Base-by-base conservation (phyloP, 345 rosid species). In the Moricandia arvensis region DNA sequence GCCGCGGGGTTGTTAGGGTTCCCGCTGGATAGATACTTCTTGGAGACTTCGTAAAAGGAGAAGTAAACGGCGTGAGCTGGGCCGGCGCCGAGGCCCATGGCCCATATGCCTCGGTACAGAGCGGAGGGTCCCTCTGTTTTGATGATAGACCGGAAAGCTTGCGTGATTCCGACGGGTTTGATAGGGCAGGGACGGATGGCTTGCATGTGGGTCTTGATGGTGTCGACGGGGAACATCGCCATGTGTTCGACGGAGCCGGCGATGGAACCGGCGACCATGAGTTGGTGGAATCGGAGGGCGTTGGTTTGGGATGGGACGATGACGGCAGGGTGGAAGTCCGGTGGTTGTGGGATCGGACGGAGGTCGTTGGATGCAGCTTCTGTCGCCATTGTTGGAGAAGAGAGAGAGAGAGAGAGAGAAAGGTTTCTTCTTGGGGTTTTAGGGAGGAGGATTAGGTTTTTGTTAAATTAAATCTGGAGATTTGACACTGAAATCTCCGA, bases 31-130 rank as follows among this genome's bases (percentile, higher is more conserved):
- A 96, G 80, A 59, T 43, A 82, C 81, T 85, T 85, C 86, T 96
- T 96, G 4, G 89, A 91, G 7, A 69, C 69, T 80, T 96, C 99
- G 43, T 96, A 96, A 1, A 96, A 82, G 1, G 98, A 93, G 83
- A 96, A 96, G 37, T 96, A 93, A 9, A 93, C 96, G 17, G 99
- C 99, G 69, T 96, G 99, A 16, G 99, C 99, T 0, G 99, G 99
- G n/a, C 99, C 99, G 2, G 99, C 99, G 2, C 99, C 99, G 6
- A 96, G 86, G 3, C 91, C 99, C 98, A 96, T 91, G 57, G 99
- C 99, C 55, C 89, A 93, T 16, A 93, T 93, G 33, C 99, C 99
- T 1, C 98, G 87, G 80, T 96, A 96, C 26, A 96, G 80, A 34
- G 86, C 94, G 2, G 85, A 35, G 4, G 87, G 88, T 2, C 99